phyloP scores from a whole-genome alignment of 2,329 filamentous ascomycete genomes.

The Diplodia scrobiculata region DNA sequence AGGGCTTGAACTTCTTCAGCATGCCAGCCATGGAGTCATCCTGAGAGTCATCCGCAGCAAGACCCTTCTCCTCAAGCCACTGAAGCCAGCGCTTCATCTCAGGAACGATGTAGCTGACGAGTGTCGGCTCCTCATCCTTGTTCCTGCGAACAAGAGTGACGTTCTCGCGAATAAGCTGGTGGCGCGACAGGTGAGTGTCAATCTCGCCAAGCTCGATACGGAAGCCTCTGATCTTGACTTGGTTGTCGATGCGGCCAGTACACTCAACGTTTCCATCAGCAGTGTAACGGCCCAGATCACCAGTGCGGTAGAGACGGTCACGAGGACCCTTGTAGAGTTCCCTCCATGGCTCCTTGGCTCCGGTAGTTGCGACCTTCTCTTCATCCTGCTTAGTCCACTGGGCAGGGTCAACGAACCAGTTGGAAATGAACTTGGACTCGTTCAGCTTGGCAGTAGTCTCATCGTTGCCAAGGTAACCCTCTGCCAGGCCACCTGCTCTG shows the following conservation, averaged over 20 bases:
- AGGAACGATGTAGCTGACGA: constrained; percentile 90
- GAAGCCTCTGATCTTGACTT: constrained; percentile 96
- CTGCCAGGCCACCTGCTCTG: constrained; percentile 78
- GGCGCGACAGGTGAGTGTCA: constrained; percentile 75
- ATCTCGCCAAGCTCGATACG: constrained; percentile 94
- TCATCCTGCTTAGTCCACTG: constrained; percentile 69
- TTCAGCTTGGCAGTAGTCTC: constrained; percentile 59
- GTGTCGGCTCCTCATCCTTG: constrained; percentile 77
- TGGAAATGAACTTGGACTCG: constrained; percentile 72
- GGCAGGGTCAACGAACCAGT: constrained; percentile 80
- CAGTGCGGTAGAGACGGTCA: constrained; percentile 84
- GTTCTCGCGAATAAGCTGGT: constrained; percentile 77
- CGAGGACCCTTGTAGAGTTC: constrained; percentile 76
- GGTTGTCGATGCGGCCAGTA: constrained; percentile 78
- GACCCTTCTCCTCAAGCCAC: constrained; percentile 59
- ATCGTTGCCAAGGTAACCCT: constrained; percentile 69
- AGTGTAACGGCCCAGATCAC: constrained; percentile 78
- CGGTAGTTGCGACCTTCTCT: constrained; percentile 51
- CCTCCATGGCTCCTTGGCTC: constrained; percentile 70
- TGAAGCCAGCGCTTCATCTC: constrained; percentile 72
- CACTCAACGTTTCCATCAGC: constrained; percentile 72
- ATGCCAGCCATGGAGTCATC: constrained; percentile 52
- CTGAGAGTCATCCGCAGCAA: constrained; percentile 46
- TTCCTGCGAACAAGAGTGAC: constrained; percentile 83
- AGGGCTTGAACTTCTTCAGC: constrained; percentile 62